Evolutionary conservation across 1,139 yeast genomes (phyloP).

Genomic region (Taiozyma sp.): DNA sequence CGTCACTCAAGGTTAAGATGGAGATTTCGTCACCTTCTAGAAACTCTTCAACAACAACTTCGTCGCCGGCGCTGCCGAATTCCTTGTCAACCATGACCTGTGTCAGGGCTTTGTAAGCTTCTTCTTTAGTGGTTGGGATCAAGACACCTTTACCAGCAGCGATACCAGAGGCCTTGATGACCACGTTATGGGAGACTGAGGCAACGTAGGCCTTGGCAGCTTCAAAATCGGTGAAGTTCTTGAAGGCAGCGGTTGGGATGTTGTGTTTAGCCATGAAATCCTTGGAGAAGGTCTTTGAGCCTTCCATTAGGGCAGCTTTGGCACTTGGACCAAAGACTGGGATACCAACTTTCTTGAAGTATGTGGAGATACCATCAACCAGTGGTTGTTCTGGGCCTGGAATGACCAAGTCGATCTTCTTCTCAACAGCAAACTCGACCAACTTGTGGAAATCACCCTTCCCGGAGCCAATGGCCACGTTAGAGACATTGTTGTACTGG

Average conservation of each 20-base stretch:
- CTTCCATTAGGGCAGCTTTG: slow-evolving; percentile 92
- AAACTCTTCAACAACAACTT: slow-evolving; percentile 94
- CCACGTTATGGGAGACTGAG: slow-evolving; percentile 69
- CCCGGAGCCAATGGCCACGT: slow-evolving; percentile 63
- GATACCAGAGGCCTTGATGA: slow-evolving; percentile 94
- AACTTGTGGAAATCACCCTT: slow-evolving; percentile 55
- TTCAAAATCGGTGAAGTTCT: slow-evolving; percentile 73
- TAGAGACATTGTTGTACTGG: slow-evolving; percentile 53
- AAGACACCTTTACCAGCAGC: slow-evolving; percentile 99
- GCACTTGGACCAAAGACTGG: slow-evolving; percentile 96
- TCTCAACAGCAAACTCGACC: slow-evolving; percentile 63
- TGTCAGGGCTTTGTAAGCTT: slow-evolving; percentile 79
- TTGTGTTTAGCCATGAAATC: slow-evolving; percentile 87
- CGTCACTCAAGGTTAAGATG: slow-evolving; percentile 89
- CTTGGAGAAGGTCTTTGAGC: slow-evolving; percentile 93
- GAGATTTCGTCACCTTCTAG: slow-evolving; percentile 97
- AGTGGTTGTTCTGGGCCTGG: slow-evolving; percentile 99
- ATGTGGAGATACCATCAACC: slow-evolving; percentile 82
- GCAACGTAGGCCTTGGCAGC: slow-evolving; percentile 70
- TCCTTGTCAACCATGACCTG: slow-evolving; percentile 88
- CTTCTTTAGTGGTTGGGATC: slow-evolving; percentile 80
- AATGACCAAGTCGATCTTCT: slow-evolving; percentile 69
- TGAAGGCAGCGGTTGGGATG: slow-evolving; percentile 91
- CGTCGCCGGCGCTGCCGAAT: slow-evolving; percentile 94
- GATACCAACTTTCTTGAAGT: slow-evolving; percentile 73